Base-by-base conservation (phyloP, 176 grass and related monocot species). In the Oryza coarctata region DNA sequence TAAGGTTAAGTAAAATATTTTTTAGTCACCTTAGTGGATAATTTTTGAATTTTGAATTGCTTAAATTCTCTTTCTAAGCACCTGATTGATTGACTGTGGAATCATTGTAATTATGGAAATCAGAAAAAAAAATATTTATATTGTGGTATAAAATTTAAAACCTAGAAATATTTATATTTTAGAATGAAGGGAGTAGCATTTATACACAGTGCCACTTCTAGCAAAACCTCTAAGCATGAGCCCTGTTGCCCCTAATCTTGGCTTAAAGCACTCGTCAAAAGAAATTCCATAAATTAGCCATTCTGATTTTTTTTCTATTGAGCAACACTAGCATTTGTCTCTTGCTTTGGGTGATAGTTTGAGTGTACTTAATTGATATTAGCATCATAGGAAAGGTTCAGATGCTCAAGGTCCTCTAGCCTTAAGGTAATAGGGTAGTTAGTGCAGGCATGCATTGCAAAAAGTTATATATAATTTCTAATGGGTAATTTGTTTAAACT, bases 201-300 rank as follows among this genome's bases (percentile, higher is more conserved):
- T 47, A 44, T 70, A 60, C 22, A 60, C 22, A 60, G 55, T 60
- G 74, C 58, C 78, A 86, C 58, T 72, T 66, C 83, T 60, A 76
- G 52, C 71, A 80, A 55, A 80, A 31, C 77, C 85, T 75, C 62
- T 68, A 62, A 81, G 70, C 26, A 81, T 45, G 70, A 86, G 78
- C 47, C 63, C 28, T 75, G 47, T 90, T 44, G 45, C 39, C 69
- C 81, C 66, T 55, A 35, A 62, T 80, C 57, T 60, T 89, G 83
- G 28, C 55, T 61, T 62, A 90, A 86, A 90, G 79, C 74, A 83
- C 62, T 39, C 74, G 88, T 86, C 88, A 86, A 90, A 89, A 86
- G 83, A 63, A n/a, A 82, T 82, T 74, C 8, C 55, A 13, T 82
- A 47, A 18, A 61, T 75, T 86, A 68, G 70, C 70, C 68, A 50